These are phyloP conservation scores for Cryphonectria carpinicola DNA, from an alignment of 2,329 filamentous ascomycete genomes.

Conservation along the genomic window DNA sequence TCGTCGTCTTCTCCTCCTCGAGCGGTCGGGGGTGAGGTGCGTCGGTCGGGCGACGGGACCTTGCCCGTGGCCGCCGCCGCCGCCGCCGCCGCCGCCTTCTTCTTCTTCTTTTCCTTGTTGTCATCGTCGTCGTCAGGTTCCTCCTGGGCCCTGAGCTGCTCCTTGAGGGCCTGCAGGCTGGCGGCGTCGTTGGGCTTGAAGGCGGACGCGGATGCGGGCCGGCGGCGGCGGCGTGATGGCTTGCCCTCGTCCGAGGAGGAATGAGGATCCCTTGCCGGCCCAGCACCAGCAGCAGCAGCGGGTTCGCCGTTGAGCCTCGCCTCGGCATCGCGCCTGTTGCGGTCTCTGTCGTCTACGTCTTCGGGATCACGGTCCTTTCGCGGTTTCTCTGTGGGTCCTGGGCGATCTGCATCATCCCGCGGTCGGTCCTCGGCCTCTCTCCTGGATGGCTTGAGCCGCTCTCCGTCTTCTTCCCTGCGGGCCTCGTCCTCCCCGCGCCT, in stretches of 20 bases:
- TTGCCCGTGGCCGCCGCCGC: slow-evolving; percentile 23
- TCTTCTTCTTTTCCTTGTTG: slow-evolving; percentile 11
- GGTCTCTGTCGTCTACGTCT: slow-evolving; percentile 34
- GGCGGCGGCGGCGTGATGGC: slow-evolving; percentile 42
- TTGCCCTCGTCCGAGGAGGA: slow-evolving; percentile 46
- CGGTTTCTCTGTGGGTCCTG: slow-evolving; percentile 21
- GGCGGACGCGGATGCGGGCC: slow-evolving; percentile 42
- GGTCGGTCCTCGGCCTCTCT: slow-evolving; percentile 34
- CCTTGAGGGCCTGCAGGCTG: slow-evolving; percentile 54
- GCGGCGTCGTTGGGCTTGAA: slow-evolving; percentile 60
- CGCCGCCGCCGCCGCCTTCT: too few relatives aligned
- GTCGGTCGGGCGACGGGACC: slow-evolving; percentile 34
- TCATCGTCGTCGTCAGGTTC: slow-evolving; percentile 37
- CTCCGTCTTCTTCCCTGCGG: slow-evolving; percentile 22
- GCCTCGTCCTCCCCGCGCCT: slow-evolving; percentile 36
- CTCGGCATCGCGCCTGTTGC: slow-evolving; percentile 45
- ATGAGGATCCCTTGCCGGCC: slow-evolving; percentile 43
- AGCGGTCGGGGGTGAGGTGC: slow-evolving; percentile 11
- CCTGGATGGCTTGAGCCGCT: slow-evolving; percentile 28
- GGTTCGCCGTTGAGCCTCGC: slow-evolving; percentile 43
- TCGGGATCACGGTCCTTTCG: slow-evolving; percentile 31
- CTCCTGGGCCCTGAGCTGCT: slow-evolving; percentile 52
- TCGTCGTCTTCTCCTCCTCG: slow-evolving; percentile 20
- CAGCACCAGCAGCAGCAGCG: slow-evolving; percentile 25
- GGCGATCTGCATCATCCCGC: slow-evolving; percentile 22